Conservation (phyloP, 169 alveolate species). For the Plasmodium gaboni region DNA sequence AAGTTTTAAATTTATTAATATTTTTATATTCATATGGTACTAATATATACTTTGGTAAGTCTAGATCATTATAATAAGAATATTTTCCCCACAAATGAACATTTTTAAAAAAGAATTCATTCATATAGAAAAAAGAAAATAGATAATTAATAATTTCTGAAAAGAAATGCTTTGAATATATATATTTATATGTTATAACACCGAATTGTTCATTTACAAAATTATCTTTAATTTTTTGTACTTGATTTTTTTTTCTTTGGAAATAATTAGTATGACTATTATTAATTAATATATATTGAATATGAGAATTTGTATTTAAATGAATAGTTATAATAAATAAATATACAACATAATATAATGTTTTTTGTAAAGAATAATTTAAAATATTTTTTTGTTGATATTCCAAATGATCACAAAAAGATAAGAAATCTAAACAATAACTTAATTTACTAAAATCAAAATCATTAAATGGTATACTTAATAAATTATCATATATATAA, state of each 20-base stretch:
- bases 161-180: conserved; percentile 42
- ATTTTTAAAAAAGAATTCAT: conserved; percentile 48
- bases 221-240: conserved; percentile 29
- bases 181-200: conserved; percentile 46
- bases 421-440: conserved; percentile 36
- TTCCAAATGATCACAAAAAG: conserved; percentile 48
- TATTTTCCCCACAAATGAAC: conserved; percentile 50
- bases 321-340: conserved; percentile 31
- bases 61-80: conserved; percentile 23
- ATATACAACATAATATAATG: conserved; percentile 16
- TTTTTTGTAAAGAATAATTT: conserved; percentile 48
- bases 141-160: conserved; percentile 45
- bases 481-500: conserved; percentile 42
- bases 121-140: conserved; percentile 51
- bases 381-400: conserved; percentile 33
- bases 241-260: conserved; percentile 5
- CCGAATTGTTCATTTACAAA: conserved; percentile 38
- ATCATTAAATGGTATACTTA: conserved; percentile 57
- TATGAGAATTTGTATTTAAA: conserved; percentile 32
- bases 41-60: conserved; percentile 37
- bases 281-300: conserved; percentile 30
- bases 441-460: conserved; percentile 41
- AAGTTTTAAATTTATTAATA: conserved; percentile 16
- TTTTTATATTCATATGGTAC: conserved; percentile 49
- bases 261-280: conserved; percentile 29